These are phyloP conservation scores for Magnolia kwangsiensis DNA, from an alignment of 164 flowering plant genomes.

Conservation along the genomic window DNA sequence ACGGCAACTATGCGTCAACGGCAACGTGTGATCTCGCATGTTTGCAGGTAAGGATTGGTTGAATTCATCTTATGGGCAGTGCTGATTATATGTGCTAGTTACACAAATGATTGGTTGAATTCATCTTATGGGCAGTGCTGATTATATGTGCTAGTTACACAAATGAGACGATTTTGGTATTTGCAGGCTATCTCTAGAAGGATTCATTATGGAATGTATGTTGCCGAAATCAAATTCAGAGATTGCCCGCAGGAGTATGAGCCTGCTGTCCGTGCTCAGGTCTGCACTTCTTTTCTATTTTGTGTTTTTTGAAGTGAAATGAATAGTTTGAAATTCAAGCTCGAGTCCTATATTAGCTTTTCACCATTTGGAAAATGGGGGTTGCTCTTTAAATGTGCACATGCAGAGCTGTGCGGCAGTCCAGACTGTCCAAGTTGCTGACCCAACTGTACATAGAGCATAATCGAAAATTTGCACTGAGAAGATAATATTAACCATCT, in stretches of 20 bases:
- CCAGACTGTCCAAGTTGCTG: no score
- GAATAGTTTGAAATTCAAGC: no score
- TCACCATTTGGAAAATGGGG: no score
- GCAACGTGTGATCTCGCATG: constrained; percentile 61
- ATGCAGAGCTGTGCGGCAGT: no score
- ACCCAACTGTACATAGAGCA: no score
- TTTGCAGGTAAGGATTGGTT: constrained; percentile 57
- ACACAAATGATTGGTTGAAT: neutral
- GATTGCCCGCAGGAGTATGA: constrained; percentile 68
- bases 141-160: neutral
- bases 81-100: neutral
- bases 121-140: neutral
- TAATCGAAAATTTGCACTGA: no score
- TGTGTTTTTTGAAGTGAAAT: no score
- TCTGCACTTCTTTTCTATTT: constrained; percentile 14
- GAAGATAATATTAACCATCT: no score
- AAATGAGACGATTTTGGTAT: neutral
- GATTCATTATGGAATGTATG: constrained; percentile 87
- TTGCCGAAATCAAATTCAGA: constrained; percentile 82
- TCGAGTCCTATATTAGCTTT: no score
- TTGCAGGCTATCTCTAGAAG: constrained; percentile 81
- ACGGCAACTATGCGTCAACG: constrained; percentile 68
- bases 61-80: neutral
- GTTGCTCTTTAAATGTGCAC: no score
- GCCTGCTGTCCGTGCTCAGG: constrained; percentile 67